phyloP scores from a whole-genome alignment of 2,329 filamentous ascomycete genomes.

The Trichoderma brevicompactum region DNA sequence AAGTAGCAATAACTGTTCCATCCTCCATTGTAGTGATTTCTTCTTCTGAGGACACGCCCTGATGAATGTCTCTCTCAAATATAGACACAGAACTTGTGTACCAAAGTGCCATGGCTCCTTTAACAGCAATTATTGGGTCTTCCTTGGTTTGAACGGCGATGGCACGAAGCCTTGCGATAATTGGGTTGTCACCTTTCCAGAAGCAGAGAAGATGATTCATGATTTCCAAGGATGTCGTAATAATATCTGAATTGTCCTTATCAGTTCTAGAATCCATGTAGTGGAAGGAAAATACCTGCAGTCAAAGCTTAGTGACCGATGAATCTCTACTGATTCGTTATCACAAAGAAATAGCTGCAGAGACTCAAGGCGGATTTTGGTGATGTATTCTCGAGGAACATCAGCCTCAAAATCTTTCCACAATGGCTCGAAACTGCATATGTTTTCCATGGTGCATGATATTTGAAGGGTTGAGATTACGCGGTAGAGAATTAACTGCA shows the following conservation, averaged over 20 bases:
- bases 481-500: neutral
- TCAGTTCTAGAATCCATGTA: neutral
- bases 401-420: slow-evolving; percentile 33
- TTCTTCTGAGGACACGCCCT: slow-evolving; percentile 25
- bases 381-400: slow-evolving; percentile 28
- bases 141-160: neutral
- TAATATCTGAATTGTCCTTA: slow-evolving; percentile 26
- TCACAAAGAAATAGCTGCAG: slow-evolving; percentile 28
- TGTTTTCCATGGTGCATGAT: slow-evolving; percentile 33
- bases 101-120: slow-evolving; percentile 33
- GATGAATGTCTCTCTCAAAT: slow-evolving; percentile 29
- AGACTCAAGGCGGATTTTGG: slow-evolving; percentile 24
- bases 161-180: slow-evolving; percentile 30
- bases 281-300: neutral
- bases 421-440: slow-evolving; percentile 35
- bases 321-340: slow-evolving; percentile 13
- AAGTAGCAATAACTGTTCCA: slow-evolving; percentile 24
- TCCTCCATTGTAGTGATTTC: slow-evolving; percentile 20
- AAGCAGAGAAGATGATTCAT: slow-evolving; percentile 27
- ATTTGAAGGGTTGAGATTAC: neutral
- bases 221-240: slow-evolving; percentile 24
- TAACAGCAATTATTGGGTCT: slow-evolving; percentile 28
- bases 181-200: slow-evolving; percentile 26
- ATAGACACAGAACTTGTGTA: slow-evolving; percentile 31
- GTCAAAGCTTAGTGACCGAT: slow-evolving; percentile 2